Evolutionary conservation across 495 filamentous ascomycete genomes (phyloP).

Genomic region (Aspergillus bertholletiae): DNA sequence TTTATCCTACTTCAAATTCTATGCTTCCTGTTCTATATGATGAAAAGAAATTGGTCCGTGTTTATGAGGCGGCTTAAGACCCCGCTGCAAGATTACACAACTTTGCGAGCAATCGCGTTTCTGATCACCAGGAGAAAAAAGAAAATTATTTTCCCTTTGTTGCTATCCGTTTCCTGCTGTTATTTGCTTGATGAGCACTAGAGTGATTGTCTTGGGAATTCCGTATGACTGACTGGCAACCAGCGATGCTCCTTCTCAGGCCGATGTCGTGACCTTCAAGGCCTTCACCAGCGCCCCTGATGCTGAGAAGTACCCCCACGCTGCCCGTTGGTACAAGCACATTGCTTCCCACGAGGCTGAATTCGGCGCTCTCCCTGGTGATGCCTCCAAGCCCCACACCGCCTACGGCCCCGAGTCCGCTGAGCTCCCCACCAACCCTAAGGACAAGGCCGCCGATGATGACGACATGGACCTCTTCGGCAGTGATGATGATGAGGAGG

Average conservation of each 20-base stretch:
- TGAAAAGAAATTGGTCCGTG: constrained; percentile 97
- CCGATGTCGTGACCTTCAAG: constrained; percentile 94
- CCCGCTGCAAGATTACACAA: constrained; percentile 81
- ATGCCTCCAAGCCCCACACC: constrained; percentile 81
- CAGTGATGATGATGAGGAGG: constrained; percentile 86
- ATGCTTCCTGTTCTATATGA: constrained; percentile 53
- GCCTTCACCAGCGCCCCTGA: constrained; percentile 72
- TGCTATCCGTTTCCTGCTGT: constrained; percentile 10
- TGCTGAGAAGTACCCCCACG: constrained; percentile 84
- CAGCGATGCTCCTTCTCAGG: constrained; percentile 85
- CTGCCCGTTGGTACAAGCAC: constrained; percentile 98
- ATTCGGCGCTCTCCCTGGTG: constrained; percentile 86
- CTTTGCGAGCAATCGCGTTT: constrained; percentile 75
- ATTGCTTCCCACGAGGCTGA: constrained; percentile 86
- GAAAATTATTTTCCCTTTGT: constrained; percentile 5
- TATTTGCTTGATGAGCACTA: background rate
- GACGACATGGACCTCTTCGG: constrained; percentile 90
- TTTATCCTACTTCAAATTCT: constrained; percentile 8
- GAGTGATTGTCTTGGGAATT: background rate
- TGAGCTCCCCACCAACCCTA: constrained; percentile 74
- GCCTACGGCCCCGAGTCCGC: constrained; percentile 84
- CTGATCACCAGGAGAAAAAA: constrained; percentile 55
- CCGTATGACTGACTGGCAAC: constrained; percentile 28
- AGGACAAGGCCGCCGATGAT: constrained; percentile 75
- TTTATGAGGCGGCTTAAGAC: constrained; percentile 99